Evolutionary conservation across 1,284 basidiomycete genomes (phyloP).

Genomic region (Apiotrichum veenhuisii): DNA sequence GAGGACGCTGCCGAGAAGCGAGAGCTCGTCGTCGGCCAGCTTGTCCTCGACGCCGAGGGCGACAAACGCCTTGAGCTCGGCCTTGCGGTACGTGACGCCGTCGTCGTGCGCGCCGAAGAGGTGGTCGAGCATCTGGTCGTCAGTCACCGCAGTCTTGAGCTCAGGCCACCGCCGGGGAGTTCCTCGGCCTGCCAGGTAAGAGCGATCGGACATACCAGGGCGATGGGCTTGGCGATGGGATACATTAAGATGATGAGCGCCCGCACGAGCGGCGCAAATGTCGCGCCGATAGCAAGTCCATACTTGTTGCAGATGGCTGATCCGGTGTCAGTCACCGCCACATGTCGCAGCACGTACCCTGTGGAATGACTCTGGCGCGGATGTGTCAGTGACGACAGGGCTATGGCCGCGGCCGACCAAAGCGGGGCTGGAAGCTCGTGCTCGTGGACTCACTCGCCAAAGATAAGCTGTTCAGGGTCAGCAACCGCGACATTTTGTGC

Average conservation of each 20-base stretch:
- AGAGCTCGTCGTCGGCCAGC: constrained; percentile 77
- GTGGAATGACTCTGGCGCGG: constrained; percentile 38
- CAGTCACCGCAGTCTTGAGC: no score
- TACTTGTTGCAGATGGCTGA: constrained; percentile 53
- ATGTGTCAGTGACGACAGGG: not conserved
- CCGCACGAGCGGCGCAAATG: constrained; percentile 52
- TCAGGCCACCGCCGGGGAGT: no score
- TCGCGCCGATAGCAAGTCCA: constrained; percentile 53
- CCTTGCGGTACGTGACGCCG: constrained; percentile 76
- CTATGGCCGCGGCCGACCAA: not conserved
- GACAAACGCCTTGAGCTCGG: constrained; percentile 85
- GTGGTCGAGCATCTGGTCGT: constrained; percentile 45
- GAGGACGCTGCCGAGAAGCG: constrained; percentile 76
- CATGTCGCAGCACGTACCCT: constrained; percentile 25
- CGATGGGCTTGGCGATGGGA: constrained; percentile 51
- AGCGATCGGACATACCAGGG: constrained; percentile 31
- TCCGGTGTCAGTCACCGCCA: not conserved
- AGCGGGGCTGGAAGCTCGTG: not conserved
- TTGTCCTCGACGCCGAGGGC: constrained; percentile 63
- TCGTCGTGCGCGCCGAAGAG: constrained; percentile 52
- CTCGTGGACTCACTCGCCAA: constrained; percentile 19
- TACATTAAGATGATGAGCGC: constrained; percentile 49
- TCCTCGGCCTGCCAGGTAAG: no score
- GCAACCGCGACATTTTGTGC: not conserved
- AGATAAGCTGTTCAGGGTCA: constrained; percentile 20